Percentiles rank a stretch among this genome's conserved stretches.
Conservation (phyloP, 2,329 filamentous ascomycete species). For the Ascochyta fabae region DNA sequence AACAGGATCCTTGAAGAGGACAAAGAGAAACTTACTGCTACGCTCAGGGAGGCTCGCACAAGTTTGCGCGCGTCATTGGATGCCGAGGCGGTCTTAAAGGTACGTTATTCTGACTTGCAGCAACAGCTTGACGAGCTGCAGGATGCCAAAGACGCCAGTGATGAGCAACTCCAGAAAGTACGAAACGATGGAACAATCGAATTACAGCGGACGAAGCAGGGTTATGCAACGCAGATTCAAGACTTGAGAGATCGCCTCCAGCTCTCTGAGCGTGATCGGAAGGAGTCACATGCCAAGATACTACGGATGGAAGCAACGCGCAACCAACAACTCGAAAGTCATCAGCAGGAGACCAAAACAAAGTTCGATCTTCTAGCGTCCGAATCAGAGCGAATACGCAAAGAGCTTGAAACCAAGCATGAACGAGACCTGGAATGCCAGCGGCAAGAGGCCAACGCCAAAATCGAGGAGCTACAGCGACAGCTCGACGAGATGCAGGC, state of each 20-base stretch:
- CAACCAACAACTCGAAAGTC: conserved; percentile 21
- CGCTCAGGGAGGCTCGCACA: conserved; percentile 16
- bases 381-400: background rate
- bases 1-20: conserved; percentile 13
- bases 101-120: conserved; percentile 21
- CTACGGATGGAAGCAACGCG: conserved; percentile 19
- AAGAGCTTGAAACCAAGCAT: background rate
- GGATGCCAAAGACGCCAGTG: conserved; percentile 4
- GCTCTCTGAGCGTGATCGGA: conserved; percentile 18
- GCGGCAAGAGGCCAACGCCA: background rate
- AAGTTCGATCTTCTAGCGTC: conserved; percentile 11
- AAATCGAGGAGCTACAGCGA: background rate
- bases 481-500: background rate
- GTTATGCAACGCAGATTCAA: conserved; percentile 11
- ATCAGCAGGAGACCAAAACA: conserved; percentile 17
- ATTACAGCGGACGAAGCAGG: background rate
- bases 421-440: background rate
- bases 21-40: conserved; percentile 17
- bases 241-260: conserved; percentile 16
- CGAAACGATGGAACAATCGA: background rate
- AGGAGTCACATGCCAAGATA: conserved; percentile 23
- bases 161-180: conserved; percentile 13
- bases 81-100: conserved; percentile 4
- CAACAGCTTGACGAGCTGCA: conserved; percentile 17
- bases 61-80: conserved; percentile 16